Evolutionary conservation across 768 basidiomycete species (phyloP).

Genomic region (Rhodotorula toruloides): DNA sequence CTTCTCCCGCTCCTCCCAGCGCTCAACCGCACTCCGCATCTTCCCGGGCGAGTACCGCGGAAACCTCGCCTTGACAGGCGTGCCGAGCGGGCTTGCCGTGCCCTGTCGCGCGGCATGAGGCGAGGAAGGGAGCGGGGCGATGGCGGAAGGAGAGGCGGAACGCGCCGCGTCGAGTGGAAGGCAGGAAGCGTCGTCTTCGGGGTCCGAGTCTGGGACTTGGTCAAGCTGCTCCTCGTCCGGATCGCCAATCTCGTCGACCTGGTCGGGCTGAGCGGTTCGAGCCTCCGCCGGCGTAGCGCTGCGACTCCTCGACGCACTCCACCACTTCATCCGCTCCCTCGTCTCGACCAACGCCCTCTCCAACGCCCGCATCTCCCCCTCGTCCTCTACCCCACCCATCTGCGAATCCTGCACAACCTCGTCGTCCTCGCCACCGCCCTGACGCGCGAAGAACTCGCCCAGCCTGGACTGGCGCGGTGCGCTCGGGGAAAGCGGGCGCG

Average conservation of each 20-base stretch:
- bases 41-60: slow-evolving; percentile 22
- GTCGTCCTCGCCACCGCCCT: background rate
- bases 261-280: background rate
- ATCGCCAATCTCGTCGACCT: background rate
- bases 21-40: background rate
- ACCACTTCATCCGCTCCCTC: background rate
- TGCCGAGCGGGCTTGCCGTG: slow-evolving; percentile 3
- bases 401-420: background rate
- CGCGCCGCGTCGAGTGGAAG: background rate
- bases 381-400: background rate
- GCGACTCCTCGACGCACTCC: background rate
- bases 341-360: background rate
- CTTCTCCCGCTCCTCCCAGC: background rate
- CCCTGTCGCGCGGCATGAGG: background rate
- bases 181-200: slow-evolving; percentile 6
- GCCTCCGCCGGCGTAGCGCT: background rate
- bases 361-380: background rate
- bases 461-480: slow-evolving; percentile 4
- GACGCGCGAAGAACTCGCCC: slow-evolving; percentile 8
- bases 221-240: background rate
- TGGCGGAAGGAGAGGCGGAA: background rate
- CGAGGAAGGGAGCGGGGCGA: background rate
- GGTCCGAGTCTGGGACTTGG: slow-evolving; percentile 15
- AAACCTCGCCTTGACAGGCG: background rate
- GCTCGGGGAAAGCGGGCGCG: background rate